Evolutionary conservation across 768 basidiomycete species (phyloP), one percentile per base, ranked within the genome.

Genomic region (Clavaria fumosa): DNA sequence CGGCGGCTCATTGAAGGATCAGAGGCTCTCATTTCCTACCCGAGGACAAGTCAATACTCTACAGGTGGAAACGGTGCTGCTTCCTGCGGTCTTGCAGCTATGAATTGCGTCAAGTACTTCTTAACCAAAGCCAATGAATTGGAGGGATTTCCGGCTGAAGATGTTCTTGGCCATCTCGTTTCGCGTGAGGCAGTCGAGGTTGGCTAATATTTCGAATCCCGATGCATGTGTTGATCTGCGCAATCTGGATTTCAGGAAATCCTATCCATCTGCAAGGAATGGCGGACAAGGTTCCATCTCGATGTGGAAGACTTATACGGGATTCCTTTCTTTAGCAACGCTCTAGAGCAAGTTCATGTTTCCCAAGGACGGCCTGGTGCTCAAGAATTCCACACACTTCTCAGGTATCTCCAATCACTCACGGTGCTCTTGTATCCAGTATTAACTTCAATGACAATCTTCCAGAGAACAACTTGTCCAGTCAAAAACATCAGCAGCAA

Each of bases 401-500:
- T 45, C 5, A 7, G 7, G 44, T 45, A 23, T 23, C 34, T 15
- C 19, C 27, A 15, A 7, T 18, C n/a, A 27, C 35, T n/a, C 32
- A 7, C 14, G 10, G n/a, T 14, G 19, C 30, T 4, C 23, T n/a
- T 10, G n/a, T n/a, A n/a, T n/a, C n/a, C n/a, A n/a, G n/a, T n/a
- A n/a, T n/a, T n/a, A n/a, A n/a, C 37, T 42, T 3, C 34, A 62
- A 9, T 28, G 26, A 9, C 14, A 9, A 28, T 28, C 26, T 14
- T n/a, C 26, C 26, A 28, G 26, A 28, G 9, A 57, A 31, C 43
- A 39, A 31, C 42, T 45, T 21, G 47, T 23, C 7, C 40, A 39
- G 2, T 47, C 38, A 31, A 47, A 15, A 21, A 53, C 42, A 3
- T 49, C 60, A 35, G 40, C 62, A 31, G 66, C 66, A 37, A 58